A percentile compares a stretch with the other conserved stretches of the same genome.
These are phyloP conservation scores for Salix exigua DNA, from an alignment of 345 rosid genomes.

Conservation along the genomic window DNA sequence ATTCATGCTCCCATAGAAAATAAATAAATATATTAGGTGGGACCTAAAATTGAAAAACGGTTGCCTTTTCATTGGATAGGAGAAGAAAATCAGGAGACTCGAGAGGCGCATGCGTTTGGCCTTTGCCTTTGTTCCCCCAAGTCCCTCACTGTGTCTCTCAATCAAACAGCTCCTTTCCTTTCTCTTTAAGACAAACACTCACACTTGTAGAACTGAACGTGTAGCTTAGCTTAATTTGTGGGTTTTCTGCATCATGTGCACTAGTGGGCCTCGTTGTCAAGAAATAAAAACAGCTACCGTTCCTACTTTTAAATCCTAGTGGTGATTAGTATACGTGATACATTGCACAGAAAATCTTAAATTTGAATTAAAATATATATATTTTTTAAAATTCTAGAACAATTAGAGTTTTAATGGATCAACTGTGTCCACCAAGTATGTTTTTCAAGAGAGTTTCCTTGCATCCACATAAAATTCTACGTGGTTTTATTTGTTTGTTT, in stretches of 20 bases:
- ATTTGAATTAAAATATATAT: too few relatives aligned
- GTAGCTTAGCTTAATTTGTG: not conserved
- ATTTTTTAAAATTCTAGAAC: accelerated
- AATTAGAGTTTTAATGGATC: accelerated
- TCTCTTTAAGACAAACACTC: not conserved
- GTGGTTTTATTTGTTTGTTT: too few relatives aligned
- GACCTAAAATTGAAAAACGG: not conserved
- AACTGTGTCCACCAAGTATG: accelerated
- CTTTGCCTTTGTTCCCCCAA: not conserved
- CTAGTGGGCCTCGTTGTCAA: not conserved
- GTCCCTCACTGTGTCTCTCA: not conserved
- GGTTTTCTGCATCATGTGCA: not conserved
- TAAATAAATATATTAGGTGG: not conserved
- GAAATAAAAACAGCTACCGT: too few relatives aligned
- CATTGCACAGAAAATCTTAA: too few relatives aligned
- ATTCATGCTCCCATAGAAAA: too few relatives aligned
- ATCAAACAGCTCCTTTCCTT: not conserved
- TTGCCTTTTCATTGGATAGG: not conserved
- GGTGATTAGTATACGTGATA: too few relatives aligned
- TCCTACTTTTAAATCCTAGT: too few relatives aligned
- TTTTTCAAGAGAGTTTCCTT: too few relatives aligned
- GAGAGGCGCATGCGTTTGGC: not conserved
- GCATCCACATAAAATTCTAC: too few relatives aligned
- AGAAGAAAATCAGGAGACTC: not conserved
- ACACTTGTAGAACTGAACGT: not conserved